Evolutionary conservation across 805 yeast species (phyloP).

Genomic region (Metschnikowia kofuensis): DNA sequence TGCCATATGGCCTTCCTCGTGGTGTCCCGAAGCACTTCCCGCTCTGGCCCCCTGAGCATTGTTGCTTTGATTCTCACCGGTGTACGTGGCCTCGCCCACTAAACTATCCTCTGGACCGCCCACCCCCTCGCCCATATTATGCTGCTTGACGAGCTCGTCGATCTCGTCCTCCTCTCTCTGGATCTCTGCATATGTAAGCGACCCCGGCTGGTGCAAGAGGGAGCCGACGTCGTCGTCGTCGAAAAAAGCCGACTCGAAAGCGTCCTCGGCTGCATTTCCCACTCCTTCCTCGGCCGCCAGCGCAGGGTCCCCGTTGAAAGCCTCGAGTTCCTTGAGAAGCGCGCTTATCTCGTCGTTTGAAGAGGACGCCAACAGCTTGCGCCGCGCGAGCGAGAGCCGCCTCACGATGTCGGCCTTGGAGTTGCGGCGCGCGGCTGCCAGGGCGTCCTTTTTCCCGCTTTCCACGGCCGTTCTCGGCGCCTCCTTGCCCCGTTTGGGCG

Average conservation of each 20-base stretch:
- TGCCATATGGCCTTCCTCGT: no score
- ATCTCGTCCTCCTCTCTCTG: conserved; percentile 38
- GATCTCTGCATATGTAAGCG: conserved; percentile 22
- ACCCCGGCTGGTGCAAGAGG: conserved; percentile 15
- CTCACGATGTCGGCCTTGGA: conserved; percentile 19
- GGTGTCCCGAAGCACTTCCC: conserved; percentile 8
- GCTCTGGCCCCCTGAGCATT: no score
- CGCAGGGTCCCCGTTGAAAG: conserved; percentile 11
- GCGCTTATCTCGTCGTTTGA: conserved; percentile 40
- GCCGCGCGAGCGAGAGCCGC: conserved; percentile 34
- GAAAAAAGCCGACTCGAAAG: conserved; percentile 12
- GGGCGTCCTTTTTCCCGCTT: conserved; percentile 3
- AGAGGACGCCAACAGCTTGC: conserved; percentile 37
- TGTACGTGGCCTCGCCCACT: no score
- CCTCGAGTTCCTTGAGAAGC: conserved; percentile 36
- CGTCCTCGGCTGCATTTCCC: conserved; percentile 7
- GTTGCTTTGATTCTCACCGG: no score
- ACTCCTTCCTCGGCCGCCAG: no score
- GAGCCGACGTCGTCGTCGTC: conserved; percentile 10
- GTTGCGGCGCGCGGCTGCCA: conserved; percentile 1
- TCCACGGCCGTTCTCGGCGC: background rate
- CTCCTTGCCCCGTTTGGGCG: conserved; percentile 18
- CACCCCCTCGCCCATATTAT: conserved; percentile 34
- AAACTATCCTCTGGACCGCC: conserved; percentile 15
- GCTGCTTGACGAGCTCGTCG: conserved; percentile 34